phyloP scores from a whole-genome alignment of 148 eudicot species.

The Chenopodium quinoa region DNA sequence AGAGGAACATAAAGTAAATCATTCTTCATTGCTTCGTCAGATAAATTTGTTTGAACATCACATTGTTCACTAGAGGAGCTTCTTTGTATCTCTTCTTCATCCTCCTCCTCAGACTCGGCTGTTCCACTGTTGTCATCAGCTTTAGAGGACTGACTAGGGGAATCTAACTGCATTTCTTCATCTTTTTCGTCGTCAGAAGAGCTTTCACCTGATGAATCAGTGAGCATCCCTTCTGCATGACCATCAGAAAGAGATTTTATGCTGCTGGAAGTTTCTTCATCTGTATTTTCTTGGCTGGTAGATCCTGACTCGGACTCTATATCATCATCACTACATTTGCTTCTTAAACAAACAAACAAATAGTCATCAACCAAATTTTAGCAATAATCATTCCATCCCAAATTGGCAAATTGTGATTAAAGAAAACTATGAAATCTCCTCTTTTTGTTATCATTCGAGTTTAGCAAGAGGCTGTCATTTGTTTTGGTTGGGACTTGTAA shows the following conservation, averaged over 20 bases:
- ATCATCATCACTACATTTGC: constrained; percentile 5
- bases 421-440: background rate
- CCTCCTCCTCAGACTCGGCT: background rate
- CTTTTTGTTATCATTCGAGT: background rate
- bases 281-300: background rate
- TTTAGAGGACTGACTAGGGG: background rate
- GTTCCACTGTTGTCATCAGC: background rate
- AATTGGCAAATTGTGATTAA: background rate
- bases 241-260: background rate
- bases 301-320: background rate
- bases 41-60: background rate
- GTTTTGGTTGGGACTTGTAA: background rate
- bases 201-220: constrained; percentile 15
- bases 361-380: background rate
- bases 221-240: constrained; percentile 13
- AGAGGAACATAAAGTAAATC: background rate
- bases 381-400: background rate
- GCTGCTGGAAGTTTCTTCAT: background rate
- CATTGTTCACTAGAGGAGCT: background rate
- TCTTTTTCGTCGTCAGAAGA: background rate
- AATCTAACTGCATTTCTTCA: constrained; percentile 15
- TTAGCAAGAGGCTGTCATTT: background rate
- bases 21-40: background rate
- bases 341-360: background rate
- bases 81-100: background rate